Conservation (phyloP, 208 protist genomes). For the Crithidia thermophila region DNA sequence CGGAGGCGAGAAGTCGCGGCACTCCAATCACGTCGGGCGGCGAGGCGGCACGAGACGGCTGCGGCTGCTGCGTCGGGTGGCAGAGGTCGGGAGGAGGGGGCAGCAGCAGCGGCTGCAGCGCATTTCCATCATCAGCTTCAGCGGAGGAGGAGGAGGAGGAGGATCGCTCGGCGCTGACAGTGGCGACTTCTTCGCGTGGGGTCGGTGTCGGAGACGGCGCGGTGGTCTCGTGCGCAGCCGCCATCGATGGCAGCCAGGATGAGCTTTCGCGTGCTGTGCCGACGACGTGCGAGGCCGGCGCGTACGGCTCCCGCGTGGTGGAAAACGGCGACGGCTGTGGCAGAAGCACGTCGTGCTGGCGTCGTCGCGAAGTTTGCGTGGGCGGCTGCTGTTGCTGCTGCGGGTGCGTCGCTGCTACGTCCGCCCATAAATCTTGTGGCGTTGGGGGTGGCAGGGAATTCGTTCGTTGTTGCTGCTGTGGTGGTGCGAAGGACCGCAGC, state of each 20-base stretch:
- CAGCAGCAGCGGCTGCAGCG: too few relatives aligned
- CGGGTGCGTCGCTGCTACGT: neutral
- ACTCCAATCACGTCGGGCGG: constrained; percentile 14
- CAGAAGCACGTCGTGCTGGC: neutral
- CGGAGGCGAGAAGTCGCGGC: constrained; percentile 11
- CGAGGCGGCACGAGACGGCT: neutral
- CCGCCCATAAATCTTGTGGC: neutral
- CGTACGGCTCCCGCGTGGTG: constrained; percentile 12
- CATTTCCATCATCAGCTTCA: too few relatives aligned
- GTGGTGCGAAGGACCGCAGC: neutral
- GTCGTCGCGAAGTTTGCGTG: constrained; percentile 28
- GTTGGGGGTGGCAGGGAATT: neutral
- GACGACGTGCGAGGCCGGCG: neutral
- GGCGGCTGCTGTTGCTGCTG: constrained; percentile 12
- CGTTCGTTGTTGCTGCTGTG: neutral
- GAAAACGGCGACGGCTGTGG: constrained; percentile 10
- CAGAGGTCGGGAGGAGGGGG: neutral
- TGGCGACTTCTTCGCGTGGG: constrained; percentile 4
- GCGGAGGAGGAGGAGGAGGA: neutral
- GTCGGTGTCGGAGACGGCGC: constrained; percentile 28
- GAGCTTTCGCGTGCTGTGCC: neutral
- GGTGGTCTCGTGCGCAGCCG: constrained; percentile 5
- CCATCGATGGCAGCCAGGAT: neutral
- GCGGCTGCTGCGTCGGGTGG: neutral
- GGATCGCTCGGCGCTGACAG: neutral